Evolutionary conservation across 2,329 filamentous ascomycete species (phyloP), one percentile per base, ranked within the genome.

Genomic region (Aspergillus sergii): DNA sequence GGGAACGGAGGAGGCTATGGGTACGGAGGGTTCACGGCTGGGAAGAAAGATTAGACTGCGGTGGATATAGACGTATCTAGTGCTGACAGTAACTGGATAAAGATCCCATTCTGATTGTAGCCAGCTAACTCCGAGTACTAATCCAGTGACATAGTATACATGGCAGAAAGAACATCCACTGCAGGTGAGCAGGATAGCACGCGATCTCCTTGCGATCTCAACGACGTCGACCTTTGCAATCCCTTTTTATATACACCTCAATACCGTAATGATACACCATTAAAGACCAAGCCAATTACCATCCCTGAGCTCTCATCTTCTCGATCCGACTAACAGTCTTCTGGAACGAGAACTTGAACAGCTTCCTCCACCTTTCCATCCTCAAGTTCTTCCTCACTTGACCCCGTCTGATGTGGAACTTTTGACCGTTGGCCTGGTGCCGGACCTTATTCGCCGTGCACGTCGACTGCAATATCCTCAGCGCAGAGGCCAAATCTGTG

Each of bases 231-330:
- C 16, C 21, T 16, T 16, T 12, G 36, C 32, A 19, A 55, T 32
- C 19, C 34, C 30, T n/a, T 55, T 54, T 23, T 48, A 61, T 57
- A 50, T 59, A 57, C 45, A 28, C 46, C 28, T 39, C 46, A n/a
- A 59, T 21, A 11, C 28, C 11, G 30, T 12, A 48, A n/a, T 55
- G 34, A 39, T 26, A 55, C 32, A 26, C 32, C 51, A 32, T 26
- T n/a, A 39, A 21, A 55, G 32, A 36, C 12, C 14, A 21, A 36
- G 16, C 19, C 34, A 55, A 43, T 66, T 75, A 83, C 81, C 81
- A 83, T 14, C 81, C 81, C 72, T 83, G 81, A 23, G 72, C 73
- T 66, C 77, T 77, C 79, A 83, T 80, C 59, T 74, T 74, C 68
- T 80, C 70, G 60, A 82, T 79, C 70, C 76, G 76, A 48, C 60